phyloP scores from a whole-genome alignment of 2,329 filamentous ascomycete species.

The Claviceps purpurea region DNA sequence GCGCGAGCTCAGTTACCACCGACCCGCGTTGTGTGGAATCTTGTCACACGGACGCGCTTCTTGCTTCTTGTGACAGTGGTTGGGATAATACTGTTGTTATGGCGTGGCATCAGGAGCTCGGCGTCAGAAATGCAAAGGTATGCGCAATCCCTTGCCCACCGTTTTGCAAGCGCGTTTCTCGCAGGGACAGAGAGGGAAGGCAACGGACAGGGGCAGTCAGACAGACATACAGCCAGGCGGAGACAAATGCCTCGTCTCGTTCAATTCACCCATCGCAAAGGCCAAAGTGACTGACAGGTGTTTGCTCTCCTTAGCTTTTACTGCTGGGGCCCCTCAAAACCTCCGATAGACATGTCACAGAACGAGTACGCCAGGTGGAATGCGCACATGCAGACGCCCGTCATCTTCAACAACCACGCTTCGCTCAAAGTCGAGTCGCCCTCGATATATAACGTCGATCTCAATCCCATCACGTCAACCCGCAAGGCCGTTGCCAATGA shows the following conservation, averaged over 20 bases:
- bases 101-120: conserved; percentile 70
- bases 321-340: conserved; percentile 88
- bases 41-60: conserved; percentile 66
- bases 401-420: conserved; percentile 91
- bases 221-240: not conserved
- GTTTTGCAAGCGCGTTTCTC: too few species aligned
- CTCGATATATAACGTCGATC: conserved; percentile 65
- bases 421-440: conserved; percentile 72
- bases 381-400: conserved; percentile 76
- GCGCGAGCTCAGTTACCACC: conserved; percentile 68
- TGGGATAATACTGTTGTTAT: conserved; percentile 66
- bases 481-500: conserved; percentile 64
- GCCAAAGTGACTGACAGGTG: conserved; percentile 6
- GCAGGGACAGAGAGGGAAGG: not conserved
- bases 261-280: not conserved
- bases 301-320: conserved; percentile 56
- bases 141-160: conserved; percentile 12
- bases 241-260: too few species aligned
- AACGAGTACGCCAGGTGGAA: conserved; percentile 90
- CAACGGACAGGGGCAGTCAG: too few species aligned
- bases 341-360: conserved; percentile 88
- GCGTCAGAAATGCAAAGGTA: conserved; percentile 88
- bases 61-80: conserved; percentile 59
- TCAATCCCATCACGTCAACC: conserved; percentile 76
- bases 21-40: conserved; percentile 54